Percentiles rank a stretch among this genome's conserved stretches.
Evolutionary conservation across 2,329 filamentous ascomycete genomes (phyloP).

Genomic region (Cladophialophora carrionii): DNA sequence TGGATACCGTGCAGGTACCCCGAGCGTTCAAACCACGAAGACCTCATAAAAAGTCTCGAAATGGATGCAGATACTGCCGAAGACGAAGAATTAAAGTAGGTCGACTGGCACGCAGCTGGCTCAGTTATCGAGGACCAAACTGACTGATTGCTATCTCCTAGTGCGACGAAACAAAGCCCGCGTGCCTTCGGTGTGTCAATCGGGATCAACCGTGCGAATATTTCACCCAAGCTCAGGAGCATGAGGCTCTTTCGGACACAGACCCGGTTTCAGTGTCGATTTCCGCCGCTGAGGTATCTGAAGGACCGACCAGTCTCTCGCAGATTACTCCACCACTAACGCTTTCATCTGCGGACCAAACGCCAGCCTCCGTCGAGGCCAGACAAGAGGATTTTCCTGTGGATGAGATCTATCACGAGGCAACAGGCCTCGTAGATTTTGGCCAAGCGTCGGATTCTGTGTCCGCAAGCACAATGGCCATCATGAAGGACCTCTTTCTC

Average conservation of each 20-base stretch:
- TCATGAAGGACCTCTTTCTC: conserved; percentile 16
- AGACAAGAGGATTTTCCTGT: background rate
- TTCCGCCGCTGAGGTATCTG: background rate
- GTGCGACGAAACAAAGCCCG: conserved; percentile 21
- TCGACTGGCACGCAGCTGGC: background rate
- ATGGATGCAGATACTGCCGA: conserved; percentile 23
- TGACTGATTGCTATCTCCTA: background rate
- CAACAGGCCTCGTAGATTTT: background rate
- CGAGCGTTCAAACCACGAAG: conserved; percentile 23
- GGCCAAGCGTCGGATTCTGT: background rate
- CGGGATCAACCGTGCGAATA: conserved; percentile 20
- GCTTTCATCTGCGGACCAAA: background rate
- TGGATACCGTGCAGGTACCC: conserved; percentile 6
- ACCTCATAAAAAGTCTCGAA: conserved; percentile 25
- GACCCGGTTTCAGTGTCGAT: background rate
- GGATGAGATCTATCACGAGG: background rate
- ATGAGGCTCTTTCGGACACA: background rate
- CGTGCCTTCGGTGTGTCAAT: conserved; percentile 15
- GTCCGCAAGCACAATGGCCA: background rate
- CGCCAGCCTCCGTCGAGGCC: background rate
- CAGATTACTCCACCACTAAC: background rate
- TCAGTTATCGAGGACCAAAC: background rate
- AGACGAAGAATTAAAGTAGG: conserved; percentile 27
- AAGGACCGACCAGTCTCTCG: background rate
- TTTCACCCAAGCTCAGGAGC: conserved; percentile 1